phyloP scores from a whole-genome alignment of 169 alveolate species.

The Plasmodium ovale region DNA sequence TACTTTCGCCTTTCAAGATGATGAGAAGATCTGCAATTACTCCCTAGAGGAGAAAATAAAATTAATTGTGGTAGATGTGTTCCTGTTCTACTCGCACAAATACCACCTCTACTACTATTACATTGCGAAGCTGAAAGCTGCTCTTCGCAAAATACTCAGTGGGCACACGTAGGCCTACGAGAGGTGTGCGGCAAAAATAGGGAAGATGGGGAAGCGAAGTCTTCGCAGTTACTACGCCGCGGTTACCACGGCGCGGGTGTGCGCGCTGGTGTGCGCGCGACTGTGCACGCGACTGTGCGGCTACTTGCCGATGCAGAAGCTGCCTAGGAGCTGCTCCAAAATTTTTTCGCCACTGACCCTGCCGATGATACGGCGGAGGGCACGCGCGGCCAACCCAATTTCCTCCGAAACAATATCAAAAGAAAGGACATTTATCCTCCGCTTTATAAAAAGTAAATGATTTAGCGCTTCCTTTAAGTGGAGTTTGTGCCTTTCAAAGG shows the following conservation, averaged over 20 bases:
- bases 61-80: background rate
- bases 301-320: slow-evolving; percentile 46
- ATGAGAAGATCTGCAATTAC: background rate
- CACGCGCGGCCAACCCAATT: slow-evolving; percentile 15
- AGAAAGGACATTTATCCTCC: background rate
- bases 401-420: slow-evolving; percentile 59
- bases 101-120: background rate
- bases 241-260: no score
- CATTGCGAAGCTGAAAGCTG: background rate
- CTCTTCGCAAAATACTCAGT: no score
- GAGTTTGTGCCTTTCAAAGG: slow-evolving; percentile 54
- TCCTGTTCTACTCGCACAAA: background rate
- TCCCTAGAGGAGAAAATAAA: background rate
- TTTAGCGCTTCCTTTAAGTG: slow-evolving; percentile 20
- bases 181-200: no score
- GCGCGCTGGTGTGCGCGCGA: background rate
- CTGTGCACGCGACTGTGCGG: background rate
- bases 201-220: no score
- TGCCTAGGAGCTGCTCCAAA: slow-evolving; percentile 12
- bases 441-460: slow-evolving; percentile 23
- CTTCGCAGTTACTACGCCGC: no score
- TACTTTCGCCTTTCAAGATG: no score
- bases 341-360: slow-evolving; percentile 9
- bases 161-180: no score
- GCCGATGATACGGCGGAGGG: slow-evolving; percentile 33